phyloP scores from a whole-genome alignment of 305 asterid species.

The Solanum hybrid region DNA sequence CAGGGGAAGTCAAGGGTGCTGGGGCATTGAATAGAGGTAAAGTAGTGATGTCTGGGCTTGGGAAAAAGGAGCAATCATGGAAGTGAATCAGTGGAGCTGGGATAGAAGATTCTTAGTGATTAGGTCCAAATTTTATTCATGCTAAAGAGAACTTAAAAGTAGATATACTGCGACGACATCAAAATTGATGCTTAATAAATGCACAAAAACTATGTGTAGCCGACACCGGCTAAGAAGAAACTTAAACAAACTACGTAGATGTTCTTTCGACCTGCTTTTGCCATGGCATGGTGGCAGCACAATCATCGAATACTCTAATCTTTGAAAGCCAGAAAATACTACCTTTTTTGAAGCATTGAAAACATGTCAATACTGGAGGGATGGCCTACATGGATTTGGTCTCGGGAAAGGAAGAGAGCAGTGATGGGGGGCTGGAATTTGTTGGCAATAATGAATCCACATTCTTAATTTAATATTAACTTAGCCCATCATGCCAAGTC shows the following conservation, averaged over 20 bases:
- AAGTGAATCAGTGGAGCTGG: neutral
- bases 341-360: neutral
- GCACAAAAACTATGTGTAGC: neutral
- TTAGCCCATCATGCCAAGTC: neutral
- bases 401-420: neutral
- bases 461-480: neutral
- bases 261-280: neutral
- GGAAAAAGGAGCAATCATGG: neutral
- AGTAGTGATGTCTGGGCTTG: neutral
- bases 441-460: neutral
- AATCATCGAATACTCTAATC: neutral
- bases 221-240: neutral
- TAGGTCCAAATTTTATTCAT: neutral
- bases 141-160: neutral
- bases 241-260: neutral
- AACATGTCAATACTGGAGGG: neutral
- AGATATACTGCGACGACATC: neutral
- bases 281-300: neutral
- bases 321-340: neutral
- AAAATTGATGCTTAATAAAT: neutral
- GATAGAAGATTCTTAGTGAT: neutral
- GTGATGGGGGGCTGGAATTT: neutral
- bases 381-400: neutral
- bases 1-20: neutral
- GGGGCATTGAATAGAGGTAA: neutral